Conservation (phyloP, 2,329 filamentous ascomycete species). For the Xenosphaeropsis pyriputrescens region DNA sequence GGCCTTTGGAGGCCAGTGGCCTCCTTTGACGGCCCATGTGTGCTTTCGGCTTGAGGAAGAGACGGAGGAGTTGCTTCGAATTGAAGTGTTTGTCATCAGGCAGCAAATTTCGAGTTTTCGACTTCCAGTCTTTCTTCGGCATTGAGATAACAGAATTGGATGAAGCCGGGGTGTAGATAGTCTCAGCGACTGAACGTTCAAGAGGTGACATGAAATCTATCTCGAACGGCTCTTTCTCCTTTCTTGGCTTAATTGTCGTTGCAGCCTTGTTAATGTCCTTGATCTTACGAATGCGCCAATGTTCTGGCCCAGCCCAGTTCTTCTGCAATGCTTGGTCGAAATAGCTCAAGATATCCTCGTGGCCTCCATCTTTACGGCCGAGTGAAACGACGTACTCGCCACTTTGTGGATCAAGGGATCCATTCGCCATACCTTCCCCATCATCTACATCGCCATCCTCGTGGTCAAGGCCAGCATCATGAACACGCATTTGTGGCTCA, state of each 20-base stretch:
- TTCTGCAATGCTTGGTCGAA: slow-evolving; percentile 94
- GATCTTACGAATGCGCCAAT: slow-evolving; percentile 93
- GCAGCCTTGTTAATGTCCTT: slow-evolving; percentile 59
- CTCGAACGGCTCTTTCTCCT: slow-evolving; percentile 93
- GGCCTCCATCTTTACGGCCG: slow-evolving; percentile 48
- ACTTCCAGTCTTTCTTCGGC: slow-evolving; percentile 91
- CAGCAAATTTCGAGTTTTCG: slow-evolving; percentile 80
- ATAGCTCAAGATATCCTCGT: slow-evolving; percentile 94
- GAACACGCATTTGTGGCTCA: slow-evolving; percentile 74
- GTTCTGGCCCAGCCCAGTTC: slow-evolving; percentile 96
- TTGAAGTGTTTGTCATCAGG: slow-evolving; percentile 98
- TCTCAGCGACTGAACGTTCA: slow-evolving; percentile 53
- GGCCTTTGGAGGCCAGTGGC: slow-evolving; percentile 26
- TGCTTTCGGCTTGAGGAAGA: slow-evolving; percentile 92
- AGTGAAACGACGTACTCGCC: slow-evolving; percentile 72
- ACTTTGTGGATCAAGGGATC: slow-evolving; percentile 48
- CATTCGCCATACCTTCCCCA: slow-evolving; percentile 28
- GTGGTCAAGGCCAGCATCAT: slow-evolving; percentile 42
- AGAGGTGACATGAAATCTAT: slow-evolving; percentile 79
- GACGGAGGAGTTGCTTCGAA: slow-evolving; percentile 72
- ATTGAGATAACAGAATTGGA: slow-evolving; percentile 72
- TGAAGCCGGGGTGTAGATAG: slow-evolving; percentile 67
- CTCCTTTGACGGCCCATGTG: slow-evolving; percentile 56
- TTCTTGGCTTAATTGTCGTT: slow-evolving; percentile 49
- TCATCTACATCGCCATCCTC: slow-evolving; percentile 38